phyloP scores from a whole-genome alignment of 2,329 filamentous ascomycete genomes.

The Mycosphaerella arachidis region DNA sequence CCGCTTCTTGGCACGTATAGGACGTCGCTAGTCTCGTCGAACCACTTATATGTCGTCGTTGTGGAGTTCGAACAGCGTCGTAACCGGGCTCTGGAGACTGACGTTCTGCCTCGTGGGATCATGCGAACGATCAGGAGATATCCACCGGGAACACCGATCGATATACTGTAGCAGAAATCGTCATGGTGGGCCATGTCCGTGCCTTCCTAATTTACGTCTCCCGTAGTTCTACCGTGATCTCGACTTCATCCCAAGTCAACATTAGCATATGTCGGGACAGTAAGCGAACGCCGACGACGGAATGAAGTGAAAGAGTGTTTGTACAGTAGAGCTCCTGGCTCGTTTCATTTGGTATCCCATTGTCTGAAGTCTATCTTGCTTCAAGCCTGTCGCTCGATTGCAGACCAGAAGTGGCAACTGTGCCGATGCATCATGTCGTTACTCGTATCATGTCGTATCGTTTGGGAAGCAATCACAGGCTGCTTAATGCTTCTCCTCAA shows the following conservation, averaged over 20 bases:
- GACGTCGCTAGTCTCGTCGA: neutral
- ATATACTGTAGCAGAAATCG: neutral
- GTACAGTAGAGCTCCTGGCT: constrained; percentile 4
- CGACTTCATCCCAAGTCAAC: neutral
- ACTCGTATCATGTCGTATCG: neutral
- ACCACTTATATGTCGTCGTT: neutral
- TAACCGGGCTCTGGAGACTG: neutral
- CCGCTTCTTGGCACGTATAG: neutral
- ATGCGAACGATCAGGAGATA: constrained; percentile 1
- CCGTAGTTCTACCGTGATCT: neutral
- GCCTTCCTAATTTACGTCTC: neutral
- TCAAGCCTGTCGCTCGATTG: neutral
- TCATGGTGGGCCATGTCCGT: constrained; percentile 3
- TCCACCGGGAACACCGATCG: neutral
- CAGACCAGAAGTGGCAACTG: constrained; percentile 2
- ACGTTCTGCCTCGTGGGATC: neutral
- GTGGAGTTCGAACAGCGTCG: neutral
- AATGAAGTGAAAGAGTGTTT: neutral
- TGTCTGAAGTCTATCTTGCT: constrained; percentile 2
- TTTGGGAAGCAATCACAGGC: neutral
- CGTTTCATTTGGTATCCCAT: constrained; percentile 2
- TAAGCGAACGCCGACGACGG: neutral
- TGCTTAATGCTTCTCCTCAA: constrained; percentile 35
- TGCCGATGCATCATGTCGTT: constrained; percentile 3
- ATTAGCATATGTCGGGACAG: neutral